phyloP scores from a whole-genome alignment of 2,329 filamentous ascomycete species.

The Tolypocladium tropicale region DNA sequence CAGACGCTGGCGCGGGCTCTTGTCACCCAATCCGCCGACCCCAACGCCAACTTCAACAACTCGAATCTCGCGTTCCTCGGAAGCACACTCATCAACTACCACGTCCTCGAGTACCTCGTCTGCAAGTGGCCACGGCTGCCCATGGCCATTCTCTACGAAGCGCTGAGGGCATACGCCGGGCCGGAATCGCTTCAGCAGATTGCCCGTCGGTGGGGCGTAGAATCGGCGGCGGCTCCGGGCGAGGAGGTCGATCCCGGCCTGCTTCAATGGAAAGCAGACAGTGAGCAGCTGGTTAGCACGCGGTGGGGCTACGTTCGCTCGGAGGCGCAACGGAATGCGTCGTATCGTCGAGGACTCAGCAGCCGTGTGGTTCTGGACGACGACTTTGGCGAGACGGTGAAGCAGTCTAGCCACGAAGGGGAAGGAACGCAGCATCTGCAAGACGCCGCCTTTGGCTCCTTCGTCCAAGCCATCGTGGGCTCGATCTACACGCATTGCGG shows the following conservation, averaged over 20 bases:
- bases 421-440: constrained; percentile 56
- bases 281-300: constrained; percentile 32
- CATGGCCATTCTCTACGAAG: constrained; percentile 75
- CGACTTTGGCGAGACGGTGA: constrained; percentile 61
- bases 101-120: constrained; percentile 78
- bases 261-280: constrained; percentile 61
- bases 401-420: constrained; percentile 12
- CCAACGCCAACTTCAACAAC: constrained; percentile 79
- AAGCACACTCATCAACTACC: constrained; percentile 74
- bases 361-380: constrained; percentile 74
- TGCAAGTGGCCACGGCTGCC: constrained; percentile 87
- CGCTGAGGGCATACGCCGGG: constrained; percentile 76
- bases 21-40: constrained; percentile 76
- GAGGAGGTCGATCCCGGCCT: constrained; percentile 86
- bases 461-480: constrained; percentile 76
- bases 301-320: constrained; percentile 42
- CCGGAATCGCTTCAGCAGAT: constrained; percentile 63
- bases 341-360: constrained; percentile 57
- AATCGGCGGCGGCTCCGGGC: constrained; percentile 75
- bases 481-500: constrained; percentile 81
- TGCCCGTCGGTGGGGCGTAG: constrained; percentile 82
- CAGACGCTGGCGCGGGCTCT: constrained; percentile 80
- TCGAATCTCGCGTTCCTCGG: constrained; percentile 71
- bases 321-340: constrained; percentile 34
- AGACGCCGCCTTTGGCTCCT: constrained; percentile 59